Conservation (phyloP, 108 stramenopile genomes). For the Aurantiochytrium sp. region DNA sequence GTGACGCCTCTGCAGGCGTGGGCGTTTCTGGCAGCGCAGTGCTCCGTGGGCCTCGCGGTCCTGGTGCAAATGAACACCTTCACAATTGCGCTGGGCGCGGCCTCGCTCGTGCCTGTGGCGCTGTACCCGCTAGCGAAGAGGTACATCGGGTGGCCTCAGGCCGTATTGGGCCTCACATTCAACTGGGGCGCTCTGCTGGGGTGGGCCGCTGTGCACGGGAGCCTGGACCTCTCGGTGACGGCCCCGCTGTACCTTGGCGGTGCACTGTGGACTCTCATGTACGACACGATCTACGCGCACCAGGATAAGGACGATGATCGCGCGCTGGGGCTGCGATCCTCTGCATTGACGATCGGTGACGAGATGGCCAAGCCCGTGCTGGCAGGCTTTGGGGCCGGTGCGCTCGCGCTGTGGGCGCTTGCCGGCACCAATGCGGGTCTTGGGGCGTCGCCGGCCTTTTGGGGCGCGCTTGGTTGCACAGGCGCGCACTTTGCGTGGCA, state of each 20-base stretch:
- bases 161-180: slow-evolving; percentile 88
- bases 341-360: slow-evolving; percentile 81
- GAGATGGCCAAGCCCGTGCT: slow-evolving; percentile 63
- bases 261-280: slow-evolving; percentile 90
- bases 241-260: slow-evolving; percentile 78
- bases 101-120: slow-evolving; percentile 80
- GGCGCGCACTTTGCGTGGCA: slow-evolving; percentile 50
- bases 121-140: slow-evolving; percentile 93
- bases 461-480: slow-evolving; percentile 36
- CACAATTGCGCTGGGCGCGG: slow-evolving; percentile 67
- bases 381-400: slow-evolving; percentile 40
- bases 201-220: slow-evolving; percentile 65
- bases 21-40: slow-evolving; percentile 75
- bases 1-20: slow-evolving; percentile 66
- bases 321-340: slow-evolving; percentile 76
- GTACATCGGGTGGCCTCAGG: slow-evolving; percentile 83
- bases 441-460: slow-evolving; percentile 36
- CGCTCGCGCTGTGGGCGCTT: slow-evolving; percentile 16
- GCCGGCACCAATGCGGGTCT: neutral
- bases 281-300: slow-evolving; percentile 97
- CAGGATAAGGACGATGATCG: slow-evolving; percentile 91
- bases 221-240: slow-evolving; percentile 64
- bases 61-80: slow-evolving; percentile 72
- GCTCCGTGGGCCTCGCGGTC: slow-evolving; percentile 75
- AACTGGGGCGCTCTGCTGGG: slow-evolving; percentile 96